These are phyloP conservation scores for Solanum sitiens DNA, from an alignment of 257 asterid genomes.

Conservation along the genomic window DNA sequence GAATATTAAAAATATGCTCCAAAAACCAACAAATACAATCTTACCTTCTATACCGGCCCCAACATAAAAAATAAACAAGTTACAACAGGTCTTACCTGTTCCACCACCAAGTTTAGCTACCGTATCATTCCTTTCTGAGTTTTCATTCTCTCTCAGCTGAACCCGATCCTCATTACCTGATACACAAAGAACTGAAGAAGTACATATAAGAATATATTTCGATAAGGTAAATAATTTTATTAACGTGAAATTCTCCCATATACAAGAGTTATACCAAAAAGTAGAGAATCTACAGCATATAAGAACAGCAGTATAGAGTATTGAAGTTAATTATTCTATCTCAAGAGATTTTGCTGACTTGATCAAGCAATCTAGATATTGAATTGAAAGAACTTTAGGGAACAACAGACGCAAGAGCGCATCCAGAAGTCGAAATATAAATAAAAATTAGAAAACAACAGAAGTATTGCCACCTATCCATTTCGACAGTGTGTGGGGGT, in stretches of 20 bases:
- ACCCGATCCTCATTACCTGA: conserved; percentile 26
- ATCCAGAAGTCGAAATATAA: background rate
- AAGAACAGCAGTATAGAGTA: background rate
- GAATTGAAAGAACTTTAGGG: background rate
- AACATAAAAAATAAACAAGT: background rate
- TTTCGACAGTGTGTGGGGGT: background rate
- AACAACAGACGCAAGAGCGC: background rate
- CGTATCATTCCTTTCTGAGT: conserved; percentile 15
- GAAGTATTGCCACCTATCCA: background rate
- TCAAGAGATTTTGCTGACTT: background rate
- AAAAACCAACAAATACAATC: background rate
- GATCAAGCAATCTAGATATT: background rate
- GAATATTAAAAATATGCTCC: background rate
- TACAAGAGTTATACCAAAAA: background rate
- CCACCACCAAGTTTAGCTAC: conserved; percentile 13
- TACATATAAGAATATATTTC: background rate
- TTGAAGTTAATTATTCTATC: background rate
- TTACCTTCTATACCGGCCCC: background rate
- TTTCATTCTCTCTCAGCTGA: conserved; percentile 7
- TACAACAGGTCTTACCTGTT: conserved; percentile 4
- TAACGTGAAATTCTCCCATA: background rate
- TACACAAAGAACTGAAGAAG: background rate
- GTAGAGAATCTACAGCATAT: background rate
- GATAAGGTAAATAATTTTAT: background rate
- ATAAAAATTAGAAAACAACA: background rate